Conservation (phyloP, 805 yeast species). For the Wickerhamomyces tratensis region DNA sequence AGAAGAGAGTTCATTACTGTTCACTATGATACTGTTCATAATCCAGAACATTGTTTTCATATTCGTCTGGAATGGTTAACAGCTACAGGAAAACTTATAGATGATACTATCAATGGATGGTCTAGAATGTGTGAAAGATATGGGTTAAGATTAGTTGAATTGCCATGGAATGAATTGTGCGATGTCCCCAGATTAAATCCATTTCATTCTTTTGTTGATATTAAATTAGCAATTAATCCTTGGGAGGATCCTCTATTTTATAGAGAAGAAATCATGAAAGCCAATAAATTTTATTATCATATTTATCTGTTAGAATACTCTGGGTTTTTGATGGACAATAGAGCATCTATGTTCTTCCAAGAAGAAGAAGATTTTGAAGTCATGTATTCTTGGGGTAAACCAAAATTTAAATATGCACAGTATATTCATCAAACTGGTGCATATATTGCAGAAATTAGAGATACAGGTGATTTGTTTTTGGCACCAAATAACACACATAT, state of each 20-base stretch:
- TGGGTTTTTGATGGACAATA: slow-evolving; percentile 75
- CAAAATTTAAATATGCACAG: slow-evolving; percentile 74
- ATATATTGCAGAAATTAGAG: slow-evolving; percentile 79
- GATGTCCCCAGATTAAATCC: slow-evolving; percentile 72
- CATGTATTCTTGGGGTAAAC: slow-evolving; percentile 85
- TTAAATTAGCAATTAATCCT: slow-evolving; percentile 60
- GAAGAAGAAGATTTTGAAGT: slow-evolving; percentile 50
- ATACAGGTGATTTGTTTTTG: slow-evolving; percentile 65
- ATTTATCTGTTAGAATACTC: slow-evolving; percentile 56
- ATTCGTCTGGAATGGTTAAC: slow-evolving; percentile 88
- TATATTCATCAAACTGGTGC: slow-evolving; percentile 86
- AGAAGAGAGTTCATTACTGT: slow-evolving; percentile 72
- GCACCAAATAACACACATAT: slow-evolving; percentile 86
- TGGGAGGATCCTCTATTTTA: slow-evolving; percentile 52
- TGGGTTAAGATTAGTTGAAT: slow-evolving; percentile 74
- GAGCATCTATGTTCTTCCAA: slow-evolving; percentile 58
- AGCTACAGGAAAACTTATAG: slow-evolving; percentile 77
- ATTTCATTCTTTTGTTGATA: slow-evolving; percentile 75
- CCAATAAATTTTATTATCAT: slow-evolving; percentile 68
- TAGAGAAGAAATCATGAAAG: slow-evolving; percentile 28
- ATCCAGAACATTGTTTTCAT: slow-evolving; percentile 92
- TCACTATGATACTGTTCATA: slow-evolving; percentile 87
- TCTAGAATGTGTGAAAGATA: slow-evolving; percentile 76
- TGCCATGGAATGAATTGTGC: slow-evolving; percentile 85
- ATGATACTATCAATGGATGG: slow-evolving; percentile 70